Conservation (phyloP, 805 yeast genomes). For the Nakazawaea laoshanensis region DNA sequence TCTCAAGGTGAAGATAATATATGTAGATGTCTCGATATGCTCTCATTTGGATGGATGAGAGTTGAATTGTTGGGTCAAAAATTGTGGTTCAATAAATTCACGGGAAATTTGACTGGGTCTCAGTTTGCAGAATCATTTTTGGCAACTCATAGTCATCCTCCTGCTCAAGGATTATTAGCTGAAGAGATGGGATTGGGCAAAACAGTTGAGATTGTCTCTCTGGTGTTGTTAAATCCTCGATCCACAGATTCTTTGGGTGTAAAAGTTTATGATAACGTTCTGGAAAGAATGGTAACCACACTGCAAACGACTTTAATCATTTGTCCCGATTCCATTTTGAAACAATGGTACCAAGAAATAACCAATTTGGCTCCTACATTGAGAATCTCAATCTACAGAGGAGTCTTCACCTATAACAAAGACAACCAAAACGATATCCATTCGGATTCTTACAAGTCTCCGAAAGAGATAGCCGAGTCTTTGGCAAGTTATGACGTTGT, state of each 20-base stretch:
- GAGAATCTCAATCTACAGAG: conserved; percentile 56
- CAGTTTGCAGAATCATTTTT: conserved; percentile 22
- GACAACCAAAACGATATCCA: conserved; percentile 2
- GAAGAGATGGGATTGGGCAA: conserved; percentile 99
- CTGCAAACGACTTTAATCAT: conserved; percentile 73
- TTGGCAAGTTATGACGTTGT: conserved; percentile 66
- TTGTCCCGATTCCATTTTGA: conserved; percentile 75
- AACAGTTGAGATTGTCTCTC: conserved; percentile 74
- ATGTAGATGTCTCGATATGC: conserved; percentile 24
- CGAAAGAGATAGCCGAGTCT: conserved; percentile 36
- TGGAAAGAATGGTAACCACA: conserved; percentile 34
- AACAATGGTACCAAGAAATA: conserved; percentile 84
- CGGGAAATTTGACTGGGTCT: conserved; percentile 35
- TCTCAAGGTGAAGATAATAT: conserved; percentile 17
- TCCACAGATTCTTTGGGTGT: conserved; percentile 15
- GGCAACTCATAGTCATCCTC: conserved; percentile 10
- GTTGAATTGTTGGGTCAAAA: conserved; percentile 11
- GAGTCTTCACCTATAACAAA: conserved; percentile 28
- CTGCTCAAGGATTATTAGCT: conserved; percentile 61
- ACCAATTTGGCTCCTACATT: conserved; percentile 47
- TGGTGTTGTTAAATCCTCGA: conserved; percentile 56
- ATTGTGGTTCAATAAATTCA: conserved; percentile 42
- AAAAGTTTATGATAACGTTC: conserved; percentile 28
- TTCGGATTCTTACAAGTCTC: conserved; percentile 23
- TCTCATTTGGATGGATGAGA: conserved; percentile 48